phyloP scores from a whole-genome alignment of 2,329 filamentous ascomycete species.

The Septoria linicola region DNA sequence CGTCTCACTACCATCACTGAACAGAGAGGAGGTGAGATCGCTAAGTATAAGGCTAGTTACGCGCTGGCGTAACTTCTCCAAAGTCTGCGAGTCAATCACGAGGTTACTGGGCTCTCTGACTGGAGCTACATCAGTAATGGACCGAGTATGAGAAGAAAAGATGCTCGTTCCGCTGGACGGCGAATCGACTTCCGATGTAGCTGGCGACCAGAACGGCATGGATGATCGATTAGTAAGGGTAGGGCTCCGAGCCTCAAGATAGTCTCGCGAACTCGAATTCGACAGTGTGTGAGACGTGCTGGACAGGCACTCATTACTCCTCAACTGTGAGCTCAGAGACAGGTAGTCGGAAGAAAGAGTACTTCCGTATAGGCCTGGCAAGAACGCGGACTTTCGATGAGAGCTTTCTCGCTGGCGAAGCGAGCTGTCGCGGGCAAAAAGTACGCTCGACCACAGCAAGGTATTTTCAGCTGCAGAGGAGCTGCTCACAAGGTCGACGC shows the following conservation, averaged over 20 bases:
- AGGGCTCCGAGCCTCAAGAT: constrained; percentile 67
- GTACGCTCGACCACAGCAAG: constrained; percentile 86
- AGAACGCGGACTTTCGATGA: constrained; percentile 12
- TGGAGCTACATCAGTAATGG: constrained; percentile 14
- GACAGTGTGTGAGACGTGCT: constrained; percentile 33
- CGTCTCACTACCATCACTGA: constrained; percentile 87
- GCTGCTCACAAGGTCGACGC: constrained; percentile 80
- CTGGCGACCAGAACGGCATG: constrained; percentile 86
- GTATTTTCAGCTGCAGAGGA: constrained; percentile 71
- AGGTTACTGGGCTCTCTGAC: constrained; percentile 4
- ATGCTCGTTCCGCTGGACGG: constrained; percentile 62
- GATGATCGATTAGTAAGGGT: constrained; percentile 71
- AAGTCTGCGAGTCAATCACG: constrained; percentile 53
- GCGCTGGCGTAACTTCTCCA: constrained; percentile 53
- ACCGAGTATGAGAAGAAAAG: constrained; percentile 40
- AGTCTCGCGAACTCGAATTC: constrained; percentile 53
- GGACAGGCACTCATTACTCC: constrained; percentile 31
- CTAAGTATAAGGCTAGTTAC: constrained; percentile 83
- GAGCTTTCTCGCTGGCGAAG: constrained; percentile 12
- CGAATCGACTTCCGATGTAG: constrained; percentile 65
- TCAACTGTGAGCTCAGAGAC: constrained; percentile 25
- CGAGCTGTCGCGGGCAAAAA: constrained; percentile 67
- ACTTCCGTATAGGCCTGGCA: constrained; percentile 17
- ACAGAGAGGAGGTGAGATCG: constrained; percentile 82
- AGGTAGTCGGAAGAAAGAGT: constrained; percentile 21